Evolutionary conservation across 441 rosid species (phyloP), one percentile per base, ranked within the genome.

Genomic region (Jatropha podagrica): DNA sequence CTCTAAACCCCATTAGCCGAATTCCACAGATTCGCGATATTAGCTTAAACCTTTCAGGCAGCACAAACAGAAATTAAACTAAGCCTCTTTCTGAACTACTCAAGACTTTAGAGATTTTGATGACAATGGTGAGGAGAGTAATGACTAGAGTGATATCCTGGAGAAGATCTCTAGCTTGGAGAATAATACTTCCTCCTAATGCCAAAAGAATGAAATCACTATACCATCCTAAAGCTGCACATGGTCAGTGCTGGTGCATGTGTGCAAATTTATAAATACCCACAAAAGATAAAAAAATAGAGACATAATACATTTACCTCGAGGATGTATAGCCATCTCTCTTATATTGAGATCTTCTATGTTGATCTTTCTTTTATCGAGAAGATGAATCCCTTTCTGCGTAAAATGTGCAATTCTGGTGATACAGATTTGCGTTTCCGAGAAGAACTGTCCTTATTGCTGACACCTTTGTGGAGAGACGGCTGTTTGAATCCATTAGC

Each of bases 161-260:
- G 69, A 68, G 15, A 64, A 72, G 77, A 76, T 72, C 79, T 76
- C 56, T 23, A 17, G 75, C 83, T 42, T 1, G 80, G 76, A 69
- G 80, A 74, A 58, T 69, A 74, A 58, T 69, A 37, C 69, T 80
- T 65, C 74, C 73, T 38, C 65, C 77, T 80, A 44, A 13, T 69
- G 60, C 37, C 72, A 77, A 77, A 61, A 65, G 44, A 73, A 58
- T 73, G 48, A 73, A 32, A 49, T 15, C 58, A 68, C 38, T 17
- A 54, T 41, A 37, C 51, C 26, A 44, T 62, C 48, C 2, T 23
- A 55, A 61, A 72, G 55, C 41, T 20, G 38, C 38, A 42, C 61
- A 58, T 5, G 11, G n/a, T 26, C 12, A 13, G 9, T 23, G 32
- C 40, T 15, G 65, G 52, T 41, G 65, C 40, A 58, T 23, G 38